These are phyloP conservation scores for Pseudofabraea citricarpa DNA, from an alignment of 2,329 filamentous ascomycete species.

Conservation along the genomic window DNA sequence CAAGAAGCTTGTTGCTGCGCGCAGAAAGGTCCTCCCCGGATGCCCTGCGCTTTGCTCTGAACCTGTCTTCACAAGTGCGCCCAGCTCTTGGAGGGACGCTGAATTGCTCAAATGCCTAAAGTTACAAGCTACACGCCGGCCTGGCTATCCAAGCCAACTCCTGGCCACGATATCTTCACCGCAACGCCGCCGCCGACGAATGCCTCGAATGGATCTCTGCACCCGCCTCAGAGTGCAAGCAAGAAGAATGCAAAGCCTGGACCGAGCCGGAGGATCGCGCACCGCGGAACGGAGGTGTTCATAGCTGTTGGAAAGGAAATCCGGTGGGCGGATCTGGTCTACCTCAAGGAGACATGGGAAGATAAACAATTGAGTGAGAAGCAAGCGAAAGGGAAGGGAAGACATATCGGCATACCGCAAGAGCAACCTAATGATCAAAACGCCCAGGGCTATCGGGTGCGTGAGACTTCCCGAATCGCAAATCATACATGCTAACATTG, in stretches of 20 bases:
- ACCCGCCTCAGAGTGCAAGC: constrained; percentile 12
- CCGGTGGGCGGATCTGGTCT: constrained; percentile 80
- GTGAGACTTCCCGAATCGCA: constrained; percentile 15
- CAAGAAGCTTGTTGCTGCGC: background rate
- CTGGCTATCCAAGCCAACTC: constrained; percentile 76
- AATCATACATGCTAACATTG: constrained; percentile 17
- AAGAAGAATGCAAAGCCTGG: constrained; percentile 41
- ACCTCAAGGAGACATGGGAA: constrained; percentile 63
- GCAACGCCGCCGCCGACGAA: constrained; percentile 31
- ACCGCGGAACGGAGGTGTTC: constrained; percentile 82
- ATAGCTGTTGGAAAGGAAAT: constrained; percentile 85
- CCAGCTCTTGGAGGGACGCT: constrained; percentile 11
- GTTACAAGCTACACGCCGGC: constrained; percentile 79
- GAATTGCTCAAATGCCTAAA: constrained; percentile 65
- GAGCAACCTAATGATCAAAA: constrained; percentile 25
- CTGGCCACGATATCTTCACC: constrained; percentile 74
- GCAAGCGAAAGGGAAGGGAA: constrained; percentile 13
- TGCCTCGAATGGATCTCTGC: constrained; percentile 12
- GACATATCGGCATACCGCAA: constrained; percentile 1
- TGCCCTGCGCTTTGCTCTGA: too few relatives aligned
- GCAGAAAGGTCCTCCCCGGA: too few relatives aligned
- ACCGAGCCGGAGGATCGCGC: constrained; percentile 66
- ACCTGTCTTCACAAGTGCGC: too few relatives aligned
- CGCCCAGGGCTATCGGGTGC: constrained; percentile 43
- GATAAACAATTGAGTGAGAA: constrained; percentile 27